These are phyloP conservation scores for Euphrasia confusa DNA, from an alignment of 257 asterid genomes.

Conservation along the genomic window DNA sequence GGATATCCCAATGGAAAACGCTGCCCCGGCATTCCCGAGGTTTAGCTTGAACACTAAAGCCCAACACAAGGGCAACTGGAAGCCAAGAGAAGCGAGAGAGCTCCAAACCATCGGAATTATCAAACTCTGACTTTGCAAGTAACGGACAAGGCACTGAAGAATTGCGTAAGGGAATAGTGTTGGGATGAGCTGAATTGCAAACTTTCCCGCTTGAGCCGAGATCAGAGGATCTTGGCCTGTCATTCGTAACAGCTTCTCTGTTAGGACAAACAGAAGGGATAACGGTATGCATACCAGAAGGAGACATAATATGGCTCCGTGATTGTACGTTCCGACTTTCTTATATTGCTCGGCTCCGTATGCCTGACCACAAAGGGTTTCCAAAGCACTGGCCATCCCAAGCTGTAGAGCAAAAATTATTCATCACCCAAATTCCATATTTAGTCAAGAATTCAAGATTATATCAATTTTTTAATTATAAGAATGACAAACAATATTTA, in stretches of 20 bases:
- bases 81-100: conserved; percentile 49
- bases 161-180: conserved; percentile 64
- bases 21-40: conserved; percentile 68
- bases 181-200: conserved; percentile 59
- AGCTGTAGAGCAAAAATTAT: conserved; percentile 32
- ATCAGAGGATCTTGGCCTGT: conserved; percentile 68
- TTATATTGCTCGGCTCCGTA: conserved; percentile 67
- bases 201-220: conserved; percentile 62
- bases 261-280: conserved; percentile 47
- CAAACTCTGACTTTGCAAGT: conserved; percentile 70
- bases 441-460: too few species aligned
- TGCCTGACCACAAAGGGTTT: conserved; percentile 88
- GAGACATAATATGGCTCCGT: conserved; percentile 52
- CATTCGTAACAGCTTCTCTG: conserved; percentile 46
- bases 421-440: too few species aligned
- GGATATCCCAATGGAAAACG: conserved; percentile 61
- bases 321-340: conserved; percentile 50
- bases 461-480: too few species aligned
- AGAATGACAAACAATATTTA: too few species aligned
- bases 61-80: conserved; percentile 70
- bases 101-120: conserved; percentile 62
- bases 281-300: conserved; percentile 54
- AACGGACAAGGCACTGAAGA: conserved; percentile 66
- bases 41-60: conserved; percentile 46
- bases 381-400: conserved; percentile 84